These are phyloP conservation scores for Candida boidinii DNA, from an alignment of 805 yeast species.

Conservation along the genomic window DNA sequence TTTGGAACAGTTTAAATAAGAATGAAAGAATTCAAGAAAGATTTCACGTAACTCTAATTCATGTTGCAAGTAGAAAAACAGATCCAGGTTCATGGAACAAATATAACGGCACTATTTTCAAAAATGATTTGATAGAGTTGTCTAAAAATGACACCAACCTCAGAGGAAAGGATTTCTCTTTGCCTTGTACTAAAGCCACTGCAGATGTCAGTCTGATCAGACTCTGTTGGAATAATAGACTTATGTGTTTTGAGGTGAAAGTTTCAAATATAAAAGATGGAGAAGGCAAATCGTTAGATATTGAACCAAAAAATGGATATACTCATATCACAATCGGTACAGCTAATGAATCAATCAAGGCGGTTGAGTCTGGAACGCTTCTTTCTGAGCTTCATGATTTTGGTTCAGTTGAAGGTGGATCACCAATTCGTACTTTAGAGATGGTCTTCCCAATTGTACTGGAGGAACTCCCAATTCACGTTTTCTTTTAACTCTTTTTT, in stretches of 20 bases:
- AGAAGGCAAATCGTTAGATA: constrained; percentile 5
- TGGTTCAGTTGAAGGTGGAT: constrained; percentile 5
- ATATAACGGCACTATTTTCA: constrained; percentile 8
- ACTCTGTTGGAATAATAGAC: constrained; percentile 40
- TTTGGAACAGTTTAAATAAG: constrained; percentile 21
- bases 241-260: constrained; percentile 48
- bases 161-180: constrained; percentile 2
- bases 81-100: constrained; percentile 11
- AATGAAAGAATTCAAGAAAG: constrained; percentile 35
- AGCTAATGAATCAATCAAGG: constrained; percentile 29
- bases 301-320: constrained; percentile 29
- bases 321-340: constrained; percentile 77
- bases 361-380: constrained; percentile 44
- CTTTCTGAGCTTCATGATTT: constrained; percentile 16
- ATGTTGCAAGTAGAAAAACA: constrained; percentile 20
- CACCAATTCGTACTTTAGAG: constrained; percentile 6
- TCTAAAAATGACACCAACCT: not conserved
- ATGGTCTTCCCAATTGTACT: constrained; percentile 1
- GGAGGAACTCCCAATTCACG: constrained; percentile 13
- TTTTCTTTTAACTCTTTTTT: constrained; percentile 5
- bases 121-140: constrained; percentile 5
- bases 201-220: constrained; percentile 34
- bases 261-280: constrained; percentile 11
- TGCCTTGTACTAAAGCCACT: constrained; percentile 12
- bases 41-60: constrained; percentile 66